Evolutionary conservation across 2,329 filamentous ascomycete species (phyloP), one percentile per base, ranked within the genome.

Genomic region (Fusarium sp.): DNA sequence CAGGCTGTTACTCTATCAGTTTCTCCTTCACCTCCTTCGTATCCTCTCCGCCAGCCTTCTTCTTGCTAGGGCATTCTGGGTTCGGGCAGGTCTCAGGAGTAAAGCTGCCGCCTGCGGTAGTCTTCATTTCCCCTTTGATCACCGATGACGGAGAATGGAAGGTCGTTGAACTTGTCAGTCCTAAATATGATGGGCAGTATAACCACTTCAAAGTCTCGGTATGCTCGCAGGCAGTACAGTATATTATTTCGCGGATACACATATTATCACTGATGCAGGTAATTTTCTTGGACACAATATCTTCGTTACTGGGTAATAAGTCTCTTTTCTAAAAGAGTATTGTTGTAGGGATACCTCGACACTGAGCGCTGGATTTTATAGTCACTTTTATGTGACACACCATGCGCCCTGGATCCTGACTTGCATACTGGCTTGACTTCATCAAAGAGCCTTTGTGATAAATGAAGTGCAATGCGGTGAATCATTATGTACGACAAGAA

Each of bases 401-500:
- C 19, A n/a, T 10, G 2, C 7, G 12, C 2, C 4, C 11, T 12
- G 10, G 11, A 27, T 7, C 6, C 18, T 18, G 19, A 18, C 21
- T 18, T 10, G 2, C 4, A 14, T 9, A 0, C 3, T 10, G 33
- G 16, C 19, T 18, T 10, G 0, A n/a, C 0, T 14, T 11, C 8
- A 12, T 39, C 9, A 16, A n/a, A 16, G 4, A 7, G 1, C 7
- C 10, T 38, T 38, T 4, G 5, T 54, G 15, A 10, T 2, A 14
- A 29, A 2, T 21, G 18, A 27, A 16, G 10, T 5, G 0, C 8
- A 7, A 10, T 5, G 3, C 7, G 4, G 8, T 21, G n/a, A 25
- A 11, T 51, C 4, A 10, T 9, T 19, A 1, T 3, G 2, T 19
- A 4, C 0, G 0, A 3, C 1, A 2, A 11, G 18, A 11, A 10